Evolutionary conservation across 108 stramenopile genomes (phyloP).

Genomic region (Nitzschia sp.): DNA sequence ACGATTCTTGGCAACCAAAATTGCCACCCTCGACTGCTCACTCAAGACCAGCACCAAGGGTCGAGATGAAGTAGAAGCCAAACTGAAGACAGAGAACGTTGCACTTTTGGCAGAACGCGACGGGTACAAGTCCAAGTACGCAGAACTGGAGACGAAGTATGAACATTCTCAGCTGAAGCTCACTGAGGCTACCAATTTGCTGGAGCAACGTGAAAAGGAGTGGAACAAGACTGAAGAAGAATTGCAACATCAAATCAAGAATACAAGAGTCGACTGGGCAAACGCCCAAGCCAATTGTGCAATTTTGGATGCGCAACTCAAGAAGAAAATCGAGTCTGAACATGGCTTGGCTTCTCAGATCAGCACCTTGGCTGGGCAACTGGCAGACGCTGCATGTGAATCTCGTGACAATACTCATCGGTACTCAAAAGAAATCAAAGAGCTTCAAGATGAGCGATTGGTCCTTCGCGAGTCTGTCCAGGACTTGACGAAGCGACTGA

Average conservation of each 20-base stretch:
- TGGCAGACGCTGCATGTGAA: conserved; percentile 49
- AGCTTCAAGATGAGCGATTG: conserved; percentile 54
- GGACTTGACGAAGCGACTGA: conserved; percentile 53
- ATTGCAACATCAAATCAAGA: conserved; percentile 25
- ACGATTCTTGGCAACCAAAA: conserved; percentile 72
- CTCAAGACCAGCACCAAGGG: conserved; percentile 30
- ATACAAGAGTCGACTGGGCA: conserved; percentile 49
- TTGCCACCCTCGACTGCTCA: conserved; percentile 61
- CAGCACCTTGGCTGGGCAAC: conserved; percentile 47
- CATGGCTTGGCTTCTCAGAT: conserved; percentile 65
- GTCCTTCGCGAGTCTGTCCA: conserved; percentile 45
- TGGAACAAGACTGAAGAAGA: conserved; percentile 30
- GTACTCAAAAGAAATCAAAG: conserved; percentile 41
- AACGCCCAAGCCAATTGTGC: conserved; percentile 50
- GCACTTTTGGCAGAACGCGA: conserved; percentile 20
- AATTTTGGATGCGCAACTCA: conserved; percentile 65
- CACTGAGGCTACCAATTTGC: conserved; percentile 13
- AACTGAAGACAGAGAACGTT: conserved; percentile 8
- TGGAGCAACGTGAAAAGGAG: conserved; percentile 36
- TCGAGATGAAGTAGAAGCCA: conserved; percentile 5
- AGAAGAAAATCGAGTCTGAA: conserved; percentile 73
- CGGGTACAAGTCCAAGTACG: conserved; percentile 9
- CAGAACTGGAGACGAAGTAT: conserved; percentile 5
- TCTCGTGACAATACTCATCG: conserved; percentile 17
- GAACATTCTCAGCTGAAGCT: conserved; percentile 13